phyloP scores from a whole-genome alignment of 352 stramenopile genomes.

The Phytophthora pisi region DNA sequence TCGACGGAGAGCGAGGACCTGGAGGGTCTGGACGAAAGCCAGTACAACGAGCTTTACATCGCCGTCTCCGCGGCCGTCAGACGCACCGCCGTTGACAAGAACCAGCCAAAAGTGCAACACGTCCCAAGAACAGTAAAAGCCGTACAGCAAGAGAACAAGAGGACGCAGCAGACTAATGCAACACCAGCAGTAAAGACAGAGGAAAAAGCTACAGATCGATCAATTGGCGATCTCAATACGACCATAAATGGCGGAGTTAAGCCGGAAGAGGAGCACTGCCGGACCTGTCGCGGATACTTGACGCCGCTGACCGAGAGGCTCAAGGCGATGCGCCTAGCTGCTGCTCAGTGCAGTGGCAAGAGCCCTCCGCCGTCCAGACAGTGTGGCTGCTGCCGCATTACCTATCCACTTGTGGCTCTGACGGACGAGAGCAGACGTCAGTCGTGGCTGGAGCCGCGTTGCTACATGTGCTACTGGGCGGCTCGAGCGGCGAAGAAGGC shows the following conservation, averaged over 20 bases:
- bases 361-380: conserved; percentile 8
- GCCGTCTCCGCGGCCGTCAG: neutral
- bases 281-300: conserved; percentile 16
- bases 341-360: neutral
- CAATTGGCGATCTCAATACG: neutral
- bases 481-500: conserved; percentile 1
- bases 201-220: neutral
- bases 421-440: conserved; percentile 18
- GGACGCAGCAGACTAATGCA: neutral
- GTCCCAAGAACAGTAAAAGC: neutral
- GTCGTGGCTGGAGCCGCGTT: conserved; percentile 11
- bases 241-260: neutral
- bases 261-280: conserved; percentile 18
- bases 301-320: conserved; percentile 18
- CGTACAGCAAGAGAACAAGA: neutral
- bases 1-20: conserved; percentile 42
- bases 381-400: conserved; percentile 24
- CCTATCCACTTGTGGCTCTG: conserved; percentile 19
- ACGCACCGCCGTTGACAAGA: conserved; percentile 6
- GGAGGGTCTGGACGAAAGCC: neutral
- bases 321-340: conserved; percentile 16
- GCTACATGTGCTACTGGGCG: conserved; percentile 29
- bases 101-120: conserved; percentile 16
- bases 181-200: neutral
- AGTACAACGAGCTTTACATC: neutral